Evolutionary conservation across 2,329 filamentous ascomycete species (phyloP).

Genomic region (Curvularia spicifera): DNA sequence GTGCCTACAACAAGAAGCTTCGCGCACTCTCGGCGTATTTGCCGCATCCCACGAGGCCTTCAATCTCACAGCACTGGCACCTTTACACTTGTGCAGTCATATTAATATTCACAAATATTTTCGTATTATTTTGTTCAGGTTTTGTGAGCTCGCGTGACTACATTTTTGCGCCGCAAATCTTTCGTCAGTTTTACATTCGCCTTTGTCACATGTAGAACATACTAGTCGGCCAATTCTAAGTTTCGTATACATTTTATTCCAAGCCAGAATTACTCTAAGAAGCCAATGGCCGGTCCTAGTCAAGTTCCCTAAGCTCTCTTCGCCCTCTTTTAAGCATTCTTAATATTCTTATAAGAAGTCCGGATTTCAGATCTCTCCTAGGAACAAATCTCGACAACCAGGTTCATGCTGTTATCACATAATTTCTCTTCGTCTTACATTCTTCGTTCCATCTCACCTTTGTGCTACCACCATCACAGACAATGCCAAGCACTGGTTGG

Average conservation of each 20-base stretch:
- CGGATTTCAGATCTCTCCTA: too few species aligned
- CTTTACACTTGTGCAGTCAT: neutral
- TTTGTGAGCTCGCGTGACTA: constrained; percentile 13
- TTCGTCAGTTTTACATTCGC: neutral
- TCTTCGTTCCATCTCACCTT: neutral
- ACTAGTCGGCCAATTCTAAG: neutral
- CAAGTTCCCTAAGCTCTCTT: neutral
- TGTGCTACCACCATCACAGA: neutral
- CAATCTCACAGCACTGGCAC: neutral
- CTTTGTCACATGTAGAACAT: neutral
- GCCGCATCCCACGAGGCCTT: too few species aligned
- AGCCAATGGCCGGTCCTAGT: neutral
- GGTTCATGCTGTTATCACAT: neutral
- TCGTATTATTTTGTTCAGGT: neutral
- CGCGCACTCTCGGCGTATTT: neutral
- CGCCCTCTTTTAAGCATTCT: too few species aligned
- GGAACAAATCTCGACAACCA: neutral
- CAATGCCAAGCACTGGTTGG: neutral
- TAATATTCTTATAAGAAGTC: too few species aligned
- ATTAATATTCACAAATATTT: too few species aligned
- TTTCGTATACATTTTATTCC: neutral
- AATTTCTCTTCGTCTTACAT: neutral
- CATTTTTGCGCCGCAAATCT: neutral
- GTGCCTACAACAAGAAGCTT: neutral
- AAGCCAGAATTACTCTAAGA: neutral